Evolutionary conservation across 2,329 filamentous ascomycete genomes (phyloP), one percentile per base, ranked within the genome.

Genomic region (Cladobotryum mycophilum): DNA sequence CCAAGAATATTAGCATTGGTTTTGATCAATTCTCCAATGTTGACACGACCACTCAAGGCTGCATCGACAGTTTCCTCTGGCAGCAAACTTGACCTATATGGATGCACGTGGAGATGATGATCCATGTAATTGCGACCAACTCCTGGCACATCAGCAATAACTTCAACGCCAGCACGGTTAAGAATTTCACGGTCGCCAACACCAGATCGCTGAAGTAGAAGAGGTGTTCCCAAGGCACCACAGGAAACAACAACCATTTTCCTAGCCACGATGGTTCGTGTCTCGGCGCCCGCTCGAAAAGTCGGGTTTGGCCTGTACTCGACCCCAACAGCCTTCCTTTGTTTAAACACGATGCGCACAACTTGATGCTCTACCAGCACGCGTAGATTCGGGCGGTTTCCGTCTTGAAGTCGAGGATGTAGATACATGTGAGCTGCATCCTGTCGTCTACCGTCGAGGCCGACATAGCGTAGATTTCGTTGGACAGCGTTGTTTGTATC

Each of bases 121-220:
- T 67, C 61, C 22, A 62, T 76, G 0, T 77, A 76, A 37, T 70
- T 63, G 41, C 69, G 58, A 3, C 78, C 78, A 55, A 81, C 78
- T 0, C 76, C 73, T 2, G 53, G 34, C 2, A 82, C 65, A 53
- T 79, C 70, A 12, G 73, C 67, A 2, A 80, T 61, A 2, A 76
- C 61, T 2, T 73, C 66, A 8, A 84, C 73, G 2, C 75, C 75
- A 1, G 65, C 68, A 13, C 56, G 54, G 30, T 63, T 53, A 13
- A 73, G 61, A 11, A 82, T 64, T 3, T 72, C 67, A 2, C 68
- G 65, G 45, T 70, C 68, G 17, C 78, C 79, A 8, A 85, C 58
- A 8, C 81, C 81, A 2, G 81, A 84, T 18, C 80, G 69, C 60
- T 84, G 79, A 1, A 84, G 71, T 5, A 84, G 68, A 0, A 66